A percentile compares a stretch with the other conserved stretches of the same genome.
These are phyloP conservation scores for Rosa hybrid DNA, from an alignment of 331 rosid genomes.

Conservation along the genomic window DNA sequence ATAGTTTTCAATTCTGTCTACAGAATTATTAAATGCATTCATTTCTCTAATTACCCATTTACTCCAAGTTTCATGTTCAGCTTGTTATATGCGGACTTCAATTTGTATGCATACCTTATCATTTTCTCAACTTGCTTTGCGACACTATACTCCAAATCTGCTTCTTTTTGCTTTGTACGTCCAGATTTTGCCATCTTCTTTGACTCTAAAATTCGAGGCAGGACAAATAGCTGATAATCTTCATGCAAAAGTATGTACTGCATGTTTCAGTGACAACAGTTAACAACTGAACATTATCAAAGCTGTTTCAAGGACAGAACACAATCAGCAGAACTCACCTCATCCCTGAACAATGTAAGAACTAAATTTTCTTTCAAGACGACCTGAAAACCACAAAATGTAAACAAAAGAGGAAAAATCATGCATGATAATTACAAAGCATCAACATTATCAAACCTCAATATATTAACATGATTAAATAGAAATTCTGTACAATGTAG, in stretches of 20 bases:
- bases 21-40: background rate
- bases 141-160: constrained; percentile 93
- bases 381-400: constrained; percentile 57
- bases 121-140: constrained; percentile 99
- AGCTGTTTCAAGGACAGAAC: background rate
- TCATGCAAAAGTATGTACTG: constrained; percentile 89
- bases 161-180: constrained; percentile 95
- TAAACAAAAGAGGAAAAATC: constrained; percentile 17
- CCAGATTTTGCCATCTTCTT: constrained; percentile 99
- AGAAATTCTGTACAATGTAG: constrained; percentile 23
- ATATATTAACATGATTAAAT: constrained; percentile 5
- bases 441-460: constrained; percentile 15
- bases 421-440: background rate
- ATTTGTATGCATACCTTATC: constrained; percentile 62
- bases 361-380: constrained; percentile 89
- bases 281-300: constrained; percentile 13
- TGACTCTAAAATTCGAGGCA: constrained; percentile 91
- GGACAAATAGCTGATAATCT: constrained; percentile 86
- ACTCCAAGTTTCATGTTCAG: background rate
- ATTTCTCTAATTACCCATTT: background rate
- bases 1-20: background rate
- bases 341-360: constrained; percentile 90
- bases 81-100: background rate
- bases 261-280: constrained; percentile 27
- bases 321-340: constrained; percentile 49